These are phyloP conservation scores for Pseudozyma pruni DNA, from an alignment of 1,284 basidiomycete genomes.

Conservation along the genomic window DNA sequence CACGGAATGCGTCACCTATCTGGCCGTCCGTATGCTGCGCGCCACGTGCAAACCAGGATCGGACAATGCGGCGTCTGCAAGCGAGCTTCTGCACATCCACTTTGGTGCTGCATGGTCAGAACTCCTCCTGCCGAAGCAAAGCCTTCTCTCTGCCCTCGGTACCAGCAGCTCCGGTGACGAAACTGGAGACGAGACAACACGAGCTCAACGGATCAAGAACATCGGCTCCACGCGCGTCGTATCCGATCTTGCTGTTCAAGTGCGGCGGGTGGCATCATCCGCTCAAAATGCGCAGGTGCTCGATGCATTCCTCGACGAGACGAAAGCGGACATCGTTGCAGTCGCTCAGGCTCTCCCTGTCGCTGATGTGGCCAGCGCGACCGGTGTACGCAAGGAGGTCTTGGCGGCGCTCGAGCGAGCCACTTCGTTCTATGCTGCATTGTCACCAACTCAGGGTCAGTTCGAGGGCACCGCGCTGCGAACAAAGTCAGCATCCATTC, in stretches of 20 bases:
- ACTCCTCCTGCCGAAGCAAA: conserved; percentile 32
- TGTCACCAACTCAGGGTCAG: conserved; percentile 22
- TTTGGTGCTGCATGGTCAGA: conserved; percentile 41
- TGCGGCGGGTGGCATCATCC: conserved; percentile 22
- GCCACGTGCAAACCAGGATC: conserved; percentile 3
- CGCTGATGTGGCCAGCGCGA: background rate
- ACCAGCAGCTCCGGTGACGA: conserved; percentile 66
- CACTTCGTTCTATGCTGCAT: conserved; percentile 30
- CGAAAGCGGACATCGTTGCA: conserved; percentile 16
- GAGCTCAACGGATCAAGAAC: conserved; percentile 69
- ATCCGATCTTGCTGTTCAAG: conserved; percentile 68
- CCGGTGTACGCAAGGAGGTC: background rate
- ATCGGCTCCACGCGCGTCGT: conserved; percentile 72
- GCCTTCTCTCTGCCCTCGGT: conserved; percentile 54
- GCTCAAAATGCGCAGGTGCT: conserved; percentile 8
- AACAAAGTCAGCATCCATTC: conserved; percentile 9
- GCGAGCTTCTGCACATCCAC: conserved; percentile 32
- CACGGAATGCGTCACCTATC: conserved; percentile 77
- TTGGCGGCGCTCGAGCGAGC: conserved; percentile 20
- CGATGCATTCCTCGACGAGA: conserved; percentile 11
- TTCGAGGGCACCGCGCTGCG: conserved; percentile 10
- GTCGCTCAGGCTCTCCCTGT: conserved; percentile 9
- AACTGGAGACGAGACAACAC: conserved; percentile 22
- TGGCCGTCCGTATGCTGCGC: conserved; percentile 61
- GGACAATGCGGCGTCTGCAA: conserved; percentile 12